Conservation (phyloP, 1,284 basidiomycete genomes). For the Coniferiporia sulphurascens region DNA sequence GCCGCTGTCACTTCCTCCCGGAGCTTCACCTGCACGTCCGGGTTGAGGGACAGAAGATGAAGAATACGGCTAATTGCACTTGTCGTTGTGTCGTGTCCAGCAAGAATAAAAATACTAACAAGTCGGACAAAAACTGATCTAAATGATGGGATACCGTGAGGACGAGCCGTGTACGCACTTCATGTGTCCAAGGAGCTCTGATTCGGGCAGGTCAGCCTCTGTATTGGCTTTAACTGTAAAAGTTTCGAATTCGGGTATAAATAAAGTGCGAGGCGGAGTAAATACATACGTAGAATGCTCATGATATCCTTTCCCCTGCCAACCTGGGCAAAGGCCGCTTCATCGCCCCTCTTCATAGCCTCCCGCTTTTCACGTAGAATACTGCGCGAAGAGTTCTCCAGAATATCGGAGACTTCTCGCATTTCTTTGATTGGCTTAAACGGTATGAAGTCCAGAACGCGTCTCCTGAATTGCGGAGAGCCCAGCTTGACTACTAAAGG, state of each 20-base stretch:
- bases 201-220: slow-evolving; percentile 28
- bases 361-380: slow-evolving; percentile 21
- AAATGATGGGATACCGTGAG: slow-evolving; percentile 29
- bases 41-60: slow-evolving; percentile 25
- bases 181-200: slow-evolving; percentile 29
- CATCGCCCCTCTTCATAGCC: slow-evolving; percentile 23
- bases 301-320: slow-evolving; percentile 30
- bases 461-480: slow-evolving; percentile 7
- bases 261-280: neutral
- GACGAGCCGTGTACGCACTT: slow-evolving; percentile 20
- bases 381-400: slow-evolving; percentile 8
- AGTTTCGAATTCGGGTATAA: neutral
- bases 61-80: slow-evolving; percentile 13
- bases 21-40: slow-evolving; percentile 25
- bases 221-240: slow-evolving; percentile 18
- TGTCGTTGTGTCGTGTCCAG: slow-evolving; percentile 30
- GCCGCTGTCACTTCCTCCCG: slow-evolving; percentile 28
- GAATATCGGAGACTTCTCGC: neutral
- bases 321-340: slow-evolving; percentile 22
- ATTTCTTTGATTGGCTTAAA: slow-evolving; percentile 28
- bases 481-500: slow-evolving; percentile 11
- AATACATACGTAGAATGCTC: slow-evolving; percentile 28
- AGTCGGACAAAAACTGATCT: no score
- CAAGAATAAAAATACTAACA: slow-evolving; percentile 27
- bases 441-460: slow-evolving; percentile 23